phyloP scores from a whole-genome alignment of 768 basidiomycete genomes.

The Leucosporidium yakuticum region DNA sequence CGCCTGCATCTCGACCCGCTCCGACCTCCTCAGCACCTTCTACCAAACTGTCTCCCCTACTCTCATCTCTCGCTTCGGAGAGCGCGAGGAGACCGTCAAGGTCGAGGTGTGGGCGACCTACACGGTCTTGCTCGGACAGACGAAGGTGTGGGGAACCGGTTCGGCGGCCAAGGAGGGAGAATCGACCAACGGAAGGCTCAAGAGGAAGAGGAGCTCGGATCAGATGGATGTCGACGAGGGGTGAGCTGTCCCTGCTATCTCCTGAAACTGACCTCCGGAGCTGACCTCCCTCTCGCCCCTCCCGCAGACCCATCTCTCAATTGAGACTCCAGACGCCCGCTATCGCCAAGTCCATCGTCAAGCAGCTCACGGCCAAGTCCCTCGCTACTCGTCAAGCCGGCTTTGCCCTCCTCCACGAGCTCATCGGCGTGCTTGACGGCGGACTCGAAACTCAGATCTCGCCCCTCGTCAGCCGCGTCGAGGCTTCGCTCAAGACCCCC shows the following conservation, averaged over 20 bases:
- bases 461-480: conserved; percentile 52
- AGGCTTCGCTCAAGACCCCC: conserved; percentile 37
- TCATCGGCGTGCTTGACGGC: conserved; percentile 75
- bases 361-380: conserved; percentile 76
- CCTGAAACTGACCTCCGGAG: not conserved
- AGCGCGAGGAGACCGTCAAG: conserved; percentile 90
- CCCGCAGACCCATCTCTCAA: conserved; percentile 57
- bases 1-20: conserved; percentile 79
- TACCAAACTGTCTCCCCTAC: conserved; percentile 82
- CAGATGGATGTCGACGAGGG: conserved; percentile 65
- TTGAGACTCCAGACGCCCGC: conserved; percentile 69
- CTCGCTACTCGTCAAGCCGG: conserved; percentile 76
- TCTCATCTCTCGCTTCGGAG: conserved; percentile 82
- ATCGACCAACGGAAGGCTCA: conserved; percentile 31
- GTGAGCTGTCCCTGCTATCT: conserved; percentile 9
- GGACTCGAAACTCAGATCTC: conserved; percentile 66
- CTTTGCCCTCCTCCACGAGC: conserved; percentile 66
- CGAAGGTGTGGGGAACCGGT: conserved; percentile 64
- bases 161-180: conserved; percentile 43
- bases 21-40: conserved; percentile 70
- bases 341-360: conserved; percentile 71
- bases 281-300: not conserved
- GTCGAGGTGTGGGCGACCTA: conserved; percentile 89
- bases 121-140: conserved; percentile 72
- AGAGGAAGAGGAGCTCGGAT: conserved; percentile 52